A percentile compares a stretch with the other conserved stretches of the same genome.
These are phyloP conservation scores for Mycena kentingensis DNA, from an alignment of 768 basidiomycete genomes.

Conservation along the genomic window DNA sequence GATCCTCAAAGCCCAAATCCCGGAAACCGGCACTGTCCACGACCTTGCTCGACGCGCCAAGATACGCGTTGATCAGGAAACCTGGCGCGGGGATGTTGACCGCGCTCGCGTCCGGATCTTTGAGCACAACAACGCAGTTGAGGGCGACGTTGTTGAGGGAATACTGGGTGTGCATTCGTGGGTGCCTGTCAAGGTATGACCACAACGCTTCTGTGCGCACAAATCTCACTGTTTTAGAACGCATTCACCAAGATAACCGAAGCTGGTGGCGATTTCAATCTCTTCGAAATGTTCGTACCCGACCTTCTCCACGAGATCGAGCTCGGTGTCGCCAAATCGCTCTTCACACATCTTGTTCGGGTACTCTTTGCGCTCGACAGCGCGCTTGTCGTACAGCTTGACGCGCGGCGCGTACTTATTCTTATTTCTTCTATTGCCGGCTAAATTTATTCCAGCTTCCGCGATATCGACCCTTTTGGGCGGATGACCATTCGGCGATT, in stretches of 20 bases:
- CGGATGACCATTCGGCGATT: conserved; percentile 27
- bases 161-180: background rate
- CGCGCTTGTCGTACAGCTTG: background rate
- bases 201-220: background rate
- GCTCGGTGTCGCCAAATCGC: conserved; percentile 38
- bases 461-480: conserved; percentile 21
- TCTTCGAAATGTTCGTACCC: conserved; percentile 28
- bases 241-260: conserved; percentile 27
- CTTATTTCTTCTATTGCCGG: background rate
- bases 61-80: background rate
- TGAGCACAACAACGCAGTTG: background rate
- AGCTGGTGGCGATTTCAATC: conserved; percentile 25
- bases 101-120: conserved; percentile 4
- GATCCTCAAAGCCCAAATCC: background rate
- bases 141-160: background rate
- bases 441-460: conserved; percentile 9
- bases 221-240: conserved; percentile 26
- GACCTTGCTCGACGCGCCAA: background rate
- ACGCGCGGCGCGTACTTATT: background rate
- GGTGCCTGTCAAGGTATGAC: conserved; percentile 4
- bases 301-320: conserved; percentile 42
- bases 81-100: background rate
- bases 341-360: conserved; percentile 36
- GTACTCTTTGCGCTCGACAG: conserved; percentile 25
- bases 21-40: background rate